Conservation (phyloP, 2,329 filamentous ascomycete species). For the Fusarium sarcochroum region DNA sequence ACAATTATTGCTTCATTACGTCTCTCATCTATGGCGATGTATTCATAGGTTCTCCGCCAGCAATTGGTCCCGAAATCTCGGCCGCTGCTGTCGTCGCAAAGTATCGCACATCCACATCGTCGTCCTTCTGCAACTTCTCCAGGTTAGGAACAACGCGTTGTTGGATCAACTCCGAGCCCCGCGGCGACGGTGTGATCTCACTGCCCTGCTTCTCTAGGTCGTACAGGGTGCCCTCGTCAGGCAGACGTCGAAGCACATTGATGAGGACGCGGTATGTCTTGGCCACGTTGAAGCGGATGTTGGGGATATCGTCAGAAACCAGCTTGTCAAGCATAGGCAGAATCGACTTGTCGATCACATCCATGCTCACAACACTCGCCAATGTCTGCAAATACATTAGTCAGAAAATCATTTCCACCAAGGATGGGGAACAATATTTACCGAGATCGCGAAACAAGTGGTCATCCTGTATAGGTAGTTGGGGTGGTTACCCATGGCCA, state of each 20-base stretch:
- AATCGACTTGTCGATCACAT: slow-evolving; percentile 93
- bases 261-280: slow-evolving; percentile 96
- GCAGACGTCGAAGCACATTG: slow-evolving; percentile 90
- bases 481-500: slow-evolving; percentile 97
- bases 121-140: slow-evolving; percentile 95
- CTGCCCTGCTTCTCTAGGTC: slow-evolving; percentile 84
- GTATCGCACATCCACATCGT: slow-evolving; percentile 97
- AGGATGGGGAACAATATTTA: slow-evolving; percentile 66
- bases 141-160: slow-evolving; percentile 89
- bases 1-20: slow-evolving; percentile 69
- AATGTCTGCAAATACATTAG: slow-evolving; percentile 76
- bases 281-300: slow-evolving; percentile 99
- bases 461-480: slow-evolving; percentile 99
- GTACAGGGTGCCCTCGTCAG: slow-evolving; percentile 88
- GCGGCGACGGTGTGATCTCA: slow-evolving; percentile 74
- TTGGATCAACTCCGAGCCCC: slow-evolving; percentile 84
- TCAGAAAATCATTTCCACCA: slow-evolving; percentile 1
- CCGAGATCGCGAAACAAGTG: slow-evolving; percentile 98
- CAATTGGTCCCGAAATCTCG: slow-evolving; percentile 62
- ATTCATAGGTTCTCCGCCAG: slow-evolving; percentile 73
- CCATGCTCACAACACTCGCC: slow-evolving; percentile 90
- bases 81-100: slow-evolving; percentile 92
- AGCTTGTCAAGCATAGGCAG: slow-evolving; percentile 97
- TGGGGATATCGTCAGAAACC: slow-evolving; percentile 93
- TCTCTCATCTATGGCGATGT: slow-evolving; percentile 72